Conservation (phyloP, 176 grass and related monocot species). For the Ampelocalamus luodianensis region DNA sequence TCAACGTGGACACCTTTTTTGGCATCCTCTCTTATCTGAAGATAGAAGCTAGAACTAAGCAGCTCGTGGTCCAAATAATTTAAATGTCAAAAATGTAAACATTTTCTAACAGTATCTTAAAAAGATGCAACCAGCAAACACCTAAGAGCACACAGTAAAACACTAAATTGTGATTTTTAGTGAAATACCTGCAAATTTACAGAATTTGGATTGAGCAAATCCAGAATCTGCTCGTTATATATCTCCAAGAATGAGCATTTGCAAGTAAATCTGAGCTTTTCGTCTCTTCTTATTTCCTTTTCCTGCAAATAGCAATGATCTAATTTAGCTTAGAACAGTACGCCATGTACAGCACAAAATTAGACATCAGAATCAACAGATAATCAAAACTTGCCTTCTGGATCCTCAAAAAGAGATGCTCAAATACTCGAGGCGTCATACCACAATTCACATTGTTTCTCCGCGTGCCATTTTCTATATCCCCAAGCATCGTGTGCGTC, state of each 20-base stretch:
- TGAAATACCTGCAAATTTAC: conserved; percentile 82
- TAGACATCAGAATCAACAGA: conserved; percentile 4
- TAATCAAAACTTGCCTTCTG: conserved; percentile 68
- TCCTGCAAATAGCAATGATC: conserved; percentile 61
- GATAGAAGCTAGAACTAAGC: conserved; percentile 10
- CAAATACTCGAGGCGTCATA: conserved; percentile 98
- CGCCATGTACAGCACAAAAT: conserved; percentile 13
- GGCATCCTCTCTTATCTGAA: conserved; percentile 94
- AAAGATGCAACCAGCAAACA: conserved; percentile 30
- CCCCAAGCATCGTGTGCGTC: conserved; percentile 97
- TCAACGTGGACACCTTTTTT: conserved; percentile 96
- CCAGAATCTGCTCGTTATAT: conserved; percentile 93
- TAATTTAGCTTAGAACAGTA: conserved; percentile 27
- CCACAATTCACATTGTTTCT: conserved; percentile 90
- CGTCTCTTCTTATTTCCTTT: conserved; percentile 80
- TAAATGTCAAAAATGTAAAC: conserved; percentile 11
- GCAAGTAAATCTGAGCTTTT: conserved; percentile 91
- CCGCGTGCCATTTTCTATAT: conserved; percentile 92
- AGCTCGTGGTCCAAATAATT: conserved; percentile 18
- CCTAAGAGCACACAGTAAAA: neutral
- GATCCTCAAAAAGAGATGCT: conserved; percentile 89
- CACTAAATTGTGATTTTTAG: conserved; percentile 2
- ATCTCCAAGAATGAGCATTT: conserved; percentile 98
- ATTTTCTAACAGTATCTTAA: conserved; percentile 5
- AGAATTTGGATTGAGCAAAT: conserved; percentile 82